A percentile compares a stretch with the other conserved stretches of the same genome.
Evolutionary conservation across 2,329 filamentous ascomycete genomes (phyloP).

Genomic region (Rhynchosporium graminicola): DNA sequence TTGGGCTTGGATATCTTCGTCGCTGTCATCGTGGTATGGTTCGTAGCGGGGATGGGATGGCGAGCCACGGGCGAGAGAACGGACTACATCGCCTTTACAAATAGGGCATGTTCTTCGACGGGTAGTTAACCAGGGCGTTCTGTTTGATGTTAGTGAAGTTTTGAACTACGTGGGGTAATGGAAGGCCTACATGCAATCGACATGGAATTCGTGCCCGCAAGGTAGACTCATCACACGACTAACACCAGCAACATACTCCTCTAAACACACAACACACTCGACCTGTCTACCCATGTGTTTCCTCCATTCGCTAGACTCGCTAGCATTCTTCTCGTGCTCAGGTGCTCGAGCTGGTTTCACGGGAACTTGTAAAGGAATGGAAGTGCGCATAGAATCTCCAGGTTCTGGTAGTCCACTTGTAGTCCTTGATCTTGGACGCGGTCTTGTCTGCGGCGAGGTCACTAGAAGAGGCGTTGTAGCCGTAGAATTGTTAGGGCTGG

Average conservation of each 20-base stretch:
- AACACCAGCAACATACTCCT: constrained; percentile 93
- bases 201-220: constrained; percentile 97
- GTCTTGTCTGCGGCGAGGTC: constrained; percentile 48
- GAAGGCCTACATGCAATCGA: constrained; percentile 85
- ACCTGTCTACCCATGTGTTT: constrained; percentile 69
- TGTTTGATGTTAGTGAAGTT: constrained; percentile 42
- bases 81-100: constrained; percentile 95
- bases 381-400: constrained; percentile 48
- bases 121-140: constrained; percentile 95
- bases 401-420: constrained; percentile 61
- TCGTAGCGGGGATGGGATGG: constrained; percentile 39
- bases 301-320: constrained; percentile 58
- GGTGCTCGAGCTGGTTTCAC: constrained; percentile 27
- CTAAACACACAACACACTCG: constrained; percentile 94
- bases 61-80: constrained; percentile 55
- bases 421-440: constrained; percentile 65
- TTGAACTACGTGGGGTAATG: neutral
- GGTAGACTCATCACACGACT: constrained; percentile 96
- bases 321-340: constrained; percentile 51
- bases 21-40: constrained; percentile 44
- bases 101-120: constrained; percentile 96
- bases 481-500: constrained; percentile 66
- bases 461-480: constrained; percentile 81
- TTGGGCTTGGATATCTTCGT: constrained; percentile 48
- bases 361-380: constrained; percentile 39